These are phyloP conservation scores for Buddleja alternifolia DNA, from an alignment of 257 asterid species.

Conservation along the genomic window DNA sequence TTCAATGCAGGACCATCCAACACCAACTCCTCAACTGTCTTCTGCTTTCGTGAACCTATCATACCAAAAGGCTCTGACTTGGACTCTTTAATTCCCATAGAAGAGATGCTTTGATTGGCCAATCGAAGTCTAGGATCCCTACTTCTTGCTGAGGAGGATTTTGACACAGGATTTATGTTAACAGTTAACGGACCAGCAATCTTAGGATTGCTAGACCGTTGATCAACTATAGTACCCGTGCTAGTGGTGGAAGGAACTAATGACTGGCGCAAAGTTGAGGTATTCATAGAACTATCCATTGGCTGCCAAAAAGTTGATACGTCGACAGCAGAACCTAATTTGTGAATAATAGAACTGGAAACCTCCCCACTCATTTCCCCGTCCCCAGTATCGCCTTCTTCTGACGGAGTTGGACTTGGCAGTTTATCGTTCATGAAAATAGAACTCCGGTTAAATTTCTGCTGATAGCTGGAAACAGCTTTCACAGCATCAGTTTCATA, in stretches of 20 bases:
- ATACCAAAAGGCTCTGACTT: conserved; percentile 47
- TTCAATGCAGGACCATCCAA: conserved; percentile 67
- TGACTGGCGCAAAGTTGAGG: conserved; percentile 37
- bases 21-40: conserved; percentile 49
- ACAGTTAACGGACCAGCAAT: conserved; percentile 39
- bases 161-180: conserved; percentile 45
- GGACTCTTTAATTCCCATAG: conserved; percentile 44
- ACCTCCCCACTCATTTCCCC: conserved; percentile 73
- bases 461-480: conserved; percentile 96
- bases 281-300: conserved; percentile 31
- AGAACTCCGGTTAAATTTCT: conserved; percentile 76
- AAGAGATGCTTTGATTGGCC: conserved; percentile 44
- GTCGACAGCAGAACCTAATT: conserved; percentile 31
- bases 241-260: conserved; percentile 46
- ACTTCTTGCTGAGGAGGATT: conserved; percentile 60
- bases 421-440: conserved; percentile 60
- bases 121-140: conserved; percentile 96
- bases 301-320: too few species aligned
- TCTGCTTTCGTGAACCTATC: conserved; percentile 60
- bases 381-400: conserved; percentile 68
- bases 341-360: conserved; percentile 54
- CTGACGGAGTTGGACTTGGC: conserved; percentile 99
- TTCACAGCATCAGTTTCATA: conserved; percentile 91
- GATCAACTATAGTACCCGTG: conserved; percentile 42
- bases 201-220: conserved; percentile 38